Evolutionary conservation across 768 basidiomycete species (phyloP), one percentile per base, ranked within the genome.

Genomic region (Termitomyces sp.): DNA sequence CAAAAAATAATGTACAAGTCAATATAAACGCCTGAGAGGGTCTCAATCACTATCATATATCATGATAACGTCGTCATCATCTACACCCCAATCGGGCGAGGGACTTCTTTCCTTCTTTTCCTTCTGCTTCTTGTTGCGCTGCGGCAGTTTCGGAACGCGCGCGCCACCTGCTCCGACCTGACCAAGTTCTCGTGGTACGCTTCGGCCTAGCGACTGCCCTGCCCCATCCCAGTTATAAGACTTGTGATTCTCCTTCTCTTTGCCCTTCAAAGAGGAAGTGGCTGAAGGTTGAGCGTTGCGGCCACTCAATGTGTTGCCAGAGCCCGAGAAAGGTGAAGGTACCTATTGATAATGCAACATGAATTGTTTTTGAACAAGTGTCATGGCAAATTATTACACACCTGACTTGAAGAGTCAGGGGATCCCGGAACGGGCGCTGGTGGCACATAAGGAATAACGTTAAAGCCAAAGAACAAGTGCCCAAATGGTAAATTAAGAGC

Each of bases 381-480:
- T 27, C 15, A 2, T 27, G 24, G 31, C 12, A 55, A 13, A 33
- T 33, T 16, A 16, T 44, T 13, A 46, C 44, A 36, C 16, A 55
- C 54, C 33, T 45, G 54, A 41, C 31, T 55, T 33, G 56, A 24
- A 30, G 47, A 37, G 30, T 69, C 72, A 6, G 65, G 74, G 60
- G 67, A 72, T 39, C 49, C 76, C 53, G 62, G 69, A 58, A 75
- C 58, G 36, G 69, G 64, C 46, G 75, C 68, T 5, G 86, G 81
- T 7, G 85, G 84, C 3, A 73, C 77, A 68, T 91, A 92, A 1
- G 89, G 78, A 2, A 83, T 76, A 58, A 91, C 82, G 60, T 91
- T 89, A 76, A 89, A 99, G 11, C 97, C 97, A 68, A 99, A 98
- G 79, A 99, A 99, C 20, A 99, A 78, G 64, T 97, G 89, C 13